These are phyloP conservation scores for Coemansia sp. DNA, from an alignment of 192 early-diverging fungal genomes.

Conservation along the genomic window DNA sequence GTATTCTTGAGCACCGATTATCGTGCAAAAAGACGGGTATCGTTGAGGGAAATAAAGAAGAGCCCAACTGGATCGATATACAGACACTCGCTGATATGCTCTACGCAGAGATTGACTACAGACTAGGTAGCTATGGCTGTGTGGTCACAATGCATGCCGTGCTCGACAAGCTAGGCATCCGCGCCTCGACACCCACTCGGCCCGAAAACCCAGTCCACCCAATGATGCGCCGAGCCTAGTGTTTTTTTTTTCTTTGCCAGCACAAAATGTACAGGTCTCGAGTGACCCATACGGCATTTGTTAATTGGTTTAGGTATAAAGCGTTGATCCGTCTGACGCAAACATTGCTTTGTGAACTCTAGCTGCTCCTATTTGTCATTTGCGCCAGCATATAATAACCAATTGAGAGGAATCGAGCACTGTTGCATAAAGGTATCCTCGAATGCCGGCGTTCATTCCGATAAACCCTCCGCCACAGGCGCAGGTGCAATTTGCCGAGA, in stretches of 20 bases:
- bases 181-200: not conserved
- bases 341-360: not conserved
- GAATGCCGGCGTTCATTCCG: slow-evolving; percentile 32
- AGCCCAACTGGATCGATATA: not conserved
- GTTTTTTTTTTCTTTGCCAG: not conserved
- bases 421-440: not conserved
- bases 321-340: not conserved
- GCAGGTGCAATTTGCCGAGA: not conserved
- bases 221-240: slow-evolving; percentile 5
- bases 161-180: not conserved
- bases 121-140: slow-evolving; percentile 9
- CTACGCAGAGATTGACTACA: slow-evolving; percentile 2
- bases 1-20: not conserved
- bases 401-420: not conserved
- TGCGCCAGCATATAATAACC: not conserved
- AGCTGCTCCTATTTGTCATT: not conserved
- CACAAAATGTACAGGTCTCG: not conserved
- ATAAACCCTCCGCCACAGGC: slow-evolving; percentile 25
- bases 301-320: not conserved
- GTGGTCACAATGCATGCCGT: slow-evolving; percentile 5
- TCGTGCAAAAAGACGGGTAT: not conserved
- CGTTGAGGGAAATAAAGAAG: not conserved
- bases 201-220: slow-evolving; percentile 6
- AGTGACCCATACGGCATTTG: not conserved
- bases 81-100: slow-evolving; percentile 1